These are phyloP conservation scores for Guadua angustifolia DNA, from an alignment of 176 grass and related monocot genomes.

Conservation along the genomic window DNA sequence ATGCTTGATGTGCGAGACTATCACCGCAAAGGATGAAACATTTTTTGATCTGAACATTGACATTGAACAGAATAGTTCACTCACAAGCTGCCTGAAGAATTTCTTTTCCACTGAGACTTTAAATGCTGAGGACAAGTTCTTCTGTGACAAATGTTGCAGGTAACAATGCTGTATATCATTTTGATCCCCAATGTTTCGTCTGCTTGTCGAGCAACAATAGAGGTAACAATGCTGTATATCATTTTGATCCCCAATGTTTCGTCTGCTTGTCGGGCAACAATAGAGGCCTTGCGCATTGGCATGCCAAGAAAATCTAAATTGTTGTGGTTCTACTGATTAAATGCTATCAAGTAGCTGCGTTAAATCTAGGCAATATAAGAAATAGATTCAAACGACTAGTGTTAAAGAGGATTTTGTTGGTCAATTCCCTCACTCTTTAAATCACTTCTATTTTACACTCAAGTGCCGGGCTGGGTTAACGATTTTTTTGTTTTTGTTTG, in stretches of 20 bases:
- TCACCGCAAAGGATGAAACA: conserved; percentile 80
- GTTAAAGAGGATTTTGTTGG: background rate
- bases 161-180: conserved; percentile 36
- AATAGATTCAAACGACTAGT: too few species aligned
- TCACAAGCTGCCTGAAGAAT: conserved; percentile 88
- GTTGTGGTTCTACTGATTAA: background rate
- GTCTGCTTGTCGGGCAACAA: background rate
- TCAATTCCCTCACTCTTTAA: background rate
- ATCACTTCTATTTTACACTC: background rate
- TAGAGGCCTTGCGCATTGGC: conserved; percentile 15
- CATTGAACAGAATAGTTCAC: conserved; percentile 93
- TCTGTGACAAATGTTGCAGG: conserved; percentile 97
- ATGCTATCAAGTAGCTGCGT: too few species aligned
- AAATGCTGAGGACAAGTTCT: conserved; percentile 93
- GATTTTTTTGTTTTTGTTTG: background rate
- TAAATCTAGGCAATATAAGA: too few species aligned
- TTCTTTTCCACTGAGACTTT: conserved; percentile 88
- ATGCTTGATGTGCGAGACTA: conserved; percentile 84
- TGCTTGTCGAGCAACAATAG: background rate
- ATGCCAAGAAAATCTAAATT: background rate
- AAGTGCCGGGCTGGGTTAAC: background rate
- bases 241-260: conserved; percentile 14
- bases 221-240: conserved; percentile 4
- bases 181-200: conserved; percentile 5
- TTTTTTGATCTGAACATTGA: conserved; percentile 90